phyloP scores from a whole-genome alignment of 192 early-diverging fungal genomes.

The Thoreauomyces humboldtii region DNA sequence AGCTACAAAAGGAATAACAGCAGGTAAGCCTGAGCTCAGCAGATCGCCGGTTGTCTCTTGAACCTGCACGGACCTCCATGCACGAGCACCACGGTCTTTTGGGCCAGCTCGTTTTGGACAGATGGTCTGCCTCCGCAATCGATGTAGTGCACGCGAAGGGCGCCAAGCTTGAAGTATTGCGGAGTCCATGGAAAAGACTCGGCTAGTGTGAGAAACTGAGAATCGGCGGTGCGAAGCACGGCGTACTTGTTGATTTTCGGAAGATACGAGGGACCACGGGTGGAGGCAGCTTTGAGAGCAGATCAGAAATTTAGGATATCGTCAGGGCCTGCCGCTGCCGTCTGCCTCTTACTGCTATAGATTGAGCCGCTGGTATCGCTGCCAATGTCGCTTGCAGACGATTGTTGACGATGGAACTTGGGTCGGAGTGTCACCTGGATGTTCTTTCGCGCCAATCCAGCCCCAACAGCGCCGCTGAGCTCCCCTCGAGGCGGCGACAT shows the following conservation, averaged over 20 bases:
- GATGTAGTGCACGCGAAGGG: slow-evolving; percentile 18
- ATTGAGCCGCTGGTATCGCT: slow-evolving; percentile 23
- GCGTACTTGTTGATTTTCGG: slow-evolving; percentile 15
- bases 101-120: background rate
- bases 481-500: background rate
- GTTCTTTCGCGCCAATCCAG: no score
- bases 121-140: background rate
- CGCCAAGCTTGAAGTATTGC: slow-evolving; percentile 22
- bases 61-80: slow-evolving; percentile 24
- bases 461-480: background rate
- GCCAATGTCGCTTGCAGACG: slow-evolving; percentile 9
- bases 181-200: slow-evolving; percentile 1
- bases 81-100: slow-evolving; percentile 14
- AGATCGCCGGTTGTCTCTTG: background rate
- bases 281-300: no score
- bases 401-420: slow-evolving; percentile 3
- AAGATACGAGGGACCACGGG: background rate
- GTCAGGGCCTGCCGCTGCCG: background rate
- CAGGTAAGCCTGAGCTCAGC: background rate
- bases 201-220: background rate
- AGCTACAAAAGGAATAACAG: background rate
- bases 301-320: background rate
- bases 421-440: background rate
- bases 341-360: slow-evolving; percentile 15
- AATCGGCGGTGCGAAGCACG: slow-evolving; percentile 9